phyloP scores from a whole-genome alignment of 192 early-diverging fungal species.

The Rhizoclosmatium globosum region DNA sequence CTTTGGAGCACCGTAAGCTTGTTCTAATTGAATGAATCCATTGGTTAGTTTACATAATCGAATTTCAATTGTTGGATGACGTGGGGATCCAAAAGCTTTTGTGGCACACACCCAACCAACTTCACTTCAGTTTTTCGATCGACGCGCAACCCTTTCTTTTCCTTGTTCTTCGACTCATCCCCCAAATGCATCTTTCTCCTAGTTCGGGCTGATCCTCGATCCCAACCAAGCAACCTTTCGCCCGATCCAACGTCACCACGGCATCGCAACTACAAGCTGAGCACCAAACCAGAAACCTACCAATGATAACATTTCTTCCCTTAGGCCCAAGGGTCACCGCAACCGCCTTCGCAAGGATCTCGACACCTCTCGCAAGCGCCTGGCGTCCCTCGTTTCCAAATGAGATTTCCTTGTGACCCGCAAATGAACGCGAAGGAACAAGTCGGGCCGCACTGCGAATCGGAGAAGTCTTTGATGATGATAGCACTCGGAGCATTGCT shows the following conservation, averaged over 20 bases:
- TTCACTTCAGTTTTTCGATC: too few relatives aligned
- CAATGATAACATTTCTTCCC: slow-evolving; percentile 98
- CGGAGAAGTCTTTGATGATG: not conserved
- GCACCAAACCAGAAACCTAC: slow-evolving; percentile 37
- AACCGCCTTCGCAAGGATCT: slow-evolving; percentile 96
- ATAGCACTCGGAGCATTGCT: not conserved
- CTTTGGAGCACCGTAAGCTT: slow-evolving; percentile 96
- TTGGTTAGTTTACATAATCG: not conserved
- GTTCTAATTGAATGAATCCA: slow-evolving; percentile 61
- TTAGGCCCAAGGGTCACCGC: slow-evolving; percentile 99
- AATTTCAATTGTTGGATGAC: not conserved
- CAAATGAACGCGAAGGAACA: not conserved
- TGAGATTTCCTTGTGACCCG: slow-evolving; percentile 91
- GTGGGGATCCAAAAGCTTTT: not conserved
- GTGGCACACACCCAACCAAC: not conserved
- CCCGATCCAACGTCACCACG: not conserved
- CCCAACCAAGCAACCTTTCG: not conserved
- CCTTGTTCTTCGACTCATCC: too few relatives aligned
- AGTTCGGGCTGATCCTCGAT: too few relatives aligned
- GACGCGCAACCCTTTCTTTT: too few relatives aligned
- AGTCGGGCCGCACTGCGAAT: not conserved
- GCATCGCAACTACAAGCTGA: not conserved
- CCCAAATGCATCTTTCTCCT: too few relatives aligned
- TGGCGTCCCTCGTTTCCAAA: slow-evolving; percentile 97
- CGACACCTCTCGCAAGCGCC: slow-evolving; percentile 92